Evolutionary conservation across 2,329 filamentous ascomycete genomes (phyloP), one percentile per base, ranked within the genome.

Genomic region (Neofusicoccum cordaticola): DNA sequence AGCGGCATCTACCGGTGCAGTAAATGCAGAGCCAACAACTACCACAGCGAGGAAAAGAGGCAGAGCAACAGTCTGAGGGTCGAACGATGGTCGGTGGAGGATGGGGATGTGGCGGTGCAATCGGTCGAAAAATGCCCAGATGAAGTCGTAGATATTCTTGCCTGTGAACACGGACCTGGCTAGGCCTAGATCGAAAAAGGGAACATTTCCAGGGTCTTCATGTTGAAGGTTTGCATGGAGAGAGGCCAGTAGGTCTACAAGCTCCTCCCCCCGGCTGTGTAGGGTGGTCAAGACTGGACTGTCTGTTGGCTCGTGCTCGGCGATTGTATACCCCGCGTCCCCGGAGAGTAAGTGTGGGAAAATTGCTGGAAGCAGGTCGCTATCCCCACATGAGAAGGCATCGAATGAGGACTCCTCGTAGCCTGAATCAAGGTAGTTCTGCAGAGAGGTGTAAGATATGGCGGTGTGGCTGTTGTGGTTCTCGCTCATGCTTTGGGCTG

Each of bases 91-190:
- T 8, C 69, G 66, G 67, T 82, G 80, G 4, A 83, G 68, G 34
- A 83, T 77, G 0, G 79, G 70, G 63, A 77, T 80, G 63, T 79
- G 80, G 2, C 75, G 75, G 39, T 83, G 80, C 76, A 80, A 82
- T 64, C 76, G 77, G 42, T 76, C 75, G 64, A 82, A 82, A 62
- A 81, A 83, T 2, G 80, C 69, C 1, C 71, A 69, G 3, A 79
- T 68, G 62, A 78, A 81, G 6, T 60, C 31, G 5, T 35, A 56
- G 5, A 69, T 19, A 13, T 65, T 69, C 5, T 64, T 35, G 2
- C 31, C 56, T 3, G 67, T 67, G 39, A 70, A 69, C 0, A 66
- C 68, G 7, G 39, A 35, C 51, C 17, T 65, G 3, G 66, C 68
- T 8, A 56, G 13, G 15, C 58, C 58, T 12, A 45, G n/a, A 1